phyloP scores from a whole-genome alignment of 2,329 filamentous ascomycete species.

The Septoria linicola region DNA sequence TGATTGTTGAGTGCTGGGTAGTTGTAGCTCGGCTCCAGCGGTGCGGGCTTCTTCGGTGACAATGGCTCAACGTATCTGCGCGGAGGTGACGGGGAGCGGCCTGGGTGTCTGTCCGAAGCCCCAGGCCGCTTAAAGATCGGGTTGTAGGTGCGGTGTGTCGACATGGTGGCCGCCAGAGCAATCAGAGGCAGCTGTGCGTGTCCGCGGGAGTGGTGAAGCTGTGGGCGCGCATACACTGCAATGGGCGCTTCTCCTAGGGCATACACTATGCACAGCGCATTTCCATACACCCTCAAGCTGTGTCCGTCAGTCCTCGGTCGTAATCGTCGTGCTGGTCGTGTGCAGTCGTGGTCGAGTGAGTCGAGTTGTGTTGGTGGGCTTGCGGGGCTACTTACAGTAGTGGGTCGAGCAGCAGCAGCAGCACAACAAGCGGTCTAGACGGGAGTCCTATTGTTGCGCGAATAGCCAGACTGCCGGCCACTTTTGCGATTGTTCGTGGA shows the following conservation, averaged over 20 bases:
- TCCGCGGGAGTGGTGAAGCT: constrained; percentile 1
- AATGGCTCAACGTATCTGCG: constrained; percentile 38
- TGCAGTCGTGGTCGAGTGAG: background rate
- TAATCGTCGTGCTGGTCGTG: background rate
- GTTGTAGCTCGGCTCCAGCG: constrained; percentile 38
- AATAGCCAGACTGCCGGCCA: constrained; percentile 58
- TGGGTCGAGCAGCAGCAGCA: no score
- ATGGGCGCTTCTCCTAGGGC: no score
- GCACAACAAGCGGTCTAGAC: no score
- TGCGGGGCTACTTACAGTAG: no score
- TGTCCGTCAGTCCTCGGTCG: background rate
- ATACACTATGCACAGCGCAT: background rate
- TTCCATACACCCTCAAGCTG: background rate
- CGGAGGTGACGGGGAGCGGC: constrained; percentile 38
- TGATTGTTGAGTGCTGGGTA: constrained; percentile 36
- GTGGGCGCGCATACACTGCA: background rate
- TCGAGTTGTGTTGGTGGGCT: background rate
- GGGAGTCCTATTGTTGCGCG: no score
- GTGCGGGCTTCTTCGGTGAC: constrained; percentile 33
- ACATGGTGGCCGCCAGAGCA: background rate
- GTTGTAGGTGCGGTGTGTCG: constrained; percentile 4
- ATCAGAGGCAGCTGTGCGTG: background rate
- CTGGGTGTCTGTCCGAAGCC: constrained; percentile 7
- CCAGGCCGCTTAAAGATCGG: constrained; percentile 9
- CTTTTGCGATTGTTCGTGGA: background rate